Base-by-base conservation (phyloP, 768 basidiomycete genomes). In the Kockovaella imperatae region DNA sequence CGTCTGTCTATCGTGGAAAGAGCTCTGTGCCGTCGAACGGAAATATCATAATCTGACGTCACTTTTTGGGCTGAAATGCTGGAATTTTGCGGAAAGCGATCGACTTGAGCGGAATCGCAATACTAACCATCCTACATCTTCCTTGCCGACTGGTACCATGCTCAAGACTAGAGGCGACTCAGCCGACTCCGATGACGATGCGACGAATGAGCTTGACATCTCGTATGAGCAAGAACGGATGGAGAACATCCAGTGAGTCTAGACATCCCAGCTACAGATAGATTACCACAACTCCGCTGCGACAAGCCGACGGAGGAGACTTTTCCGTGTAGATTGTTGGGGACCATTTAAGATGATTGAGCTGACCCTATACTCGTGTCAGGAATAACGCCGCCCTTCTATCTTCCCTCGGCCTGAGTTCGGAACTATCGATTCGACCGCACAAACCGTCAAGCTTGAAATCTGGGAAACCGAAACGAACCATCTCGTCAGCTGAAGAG, bases 241-340 rank as follows among this genome's bases (percentile, higher is more conserved):
- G 23, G 54, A 50, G 25, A 67, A 63, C 38, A 70, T 70, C 26
- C 46, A 52, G 67, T 65, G 30, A 38, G 58, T 21, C 17, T 21
- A 26, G 2, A 21, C 29, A 35, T 6, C 26, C 41, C 38, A 25
- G 32, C 21, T 26, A 24, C 34, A 18, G 5, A 18, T 46, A 32
- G 26, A 21, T 24, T 1, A 25, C 20, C 5, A 15, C 20, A 21
- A 8, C 1, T 4, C 23, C 21, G n/a, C 8, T 18, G 26, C 6
- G 6, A 17, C 43, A 5, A 40, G 18, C n/a, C n/a, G n/a, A n/a
- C n/a, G n/a, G n/a, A n/a, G n/a, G n/a, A n/a, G n/a, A n/a, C n/a
- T n/a, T n/a, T n/a, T n/a, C n/a, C n/a, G n/a, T n/a, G n/a, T n/a
- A n/a, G n/a, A n/a, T n/a, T n/a, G n/a, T n/a, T 29, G 35, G 20